Evolutionary conservation across 768 basidiomycete genomes (phyloP).

Genomic region (Lactarius vividus): DNA sequence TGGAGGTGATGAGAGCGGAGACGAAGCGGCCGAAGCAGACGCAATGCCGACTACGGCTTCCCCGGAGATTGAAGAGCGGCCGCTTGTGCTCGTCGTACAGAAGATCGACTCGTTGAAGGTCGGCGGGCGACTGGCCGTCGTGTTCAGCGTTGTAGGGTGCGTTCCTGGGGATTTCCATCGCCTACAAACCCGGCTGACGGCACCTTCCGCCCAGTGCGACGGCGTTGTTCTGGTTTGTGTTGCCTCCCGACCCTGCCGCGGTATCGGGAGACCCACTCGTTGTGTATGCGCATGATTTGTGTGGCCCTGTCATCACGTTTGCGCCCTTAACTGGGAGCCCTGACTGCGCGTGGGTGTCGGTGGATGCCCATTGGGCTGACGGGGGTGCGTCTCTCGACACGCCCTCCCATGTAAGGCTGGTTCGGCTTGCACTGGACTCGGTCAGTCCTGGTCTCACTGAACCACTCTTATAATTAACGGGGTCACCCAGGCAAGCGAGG

Average conservation of each 20-base stretch:
- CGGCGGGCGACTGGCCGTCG: constrained; percentile 38
- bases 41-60: neutral
- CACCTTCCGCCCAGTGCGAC: constrained; percentile 49
- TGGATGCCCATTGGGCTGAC: constrained; percentile 47
- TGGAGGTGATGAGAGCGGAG: constrained; percentile 35
- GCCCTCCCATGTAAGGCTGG: neutral
- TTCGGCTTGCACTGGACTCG: constrained; percentile 34
- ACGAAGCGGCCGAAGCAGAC: constrained; percentile 23
- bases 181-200: neutral
- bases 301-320: constrained; percentile 61
- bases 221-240: constrained; percentile 56
- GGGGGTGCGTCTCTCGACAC: constrained; percentile 8
- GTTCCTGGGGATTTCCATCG: constrained; percentile 28
- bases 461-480: constrained; percentile 2
- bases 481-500: constrained; percentile 38
- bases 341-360: constrained; percentile 43
- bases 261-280: constrained; percentile 1
- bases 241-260: constrained; percentile 21
- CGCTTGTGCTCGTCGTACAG: constrained; percentile 22
- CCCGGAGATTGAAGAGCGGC: constrained; percentile 4
- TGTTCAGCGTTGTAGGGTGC: constrained; percentile 77
- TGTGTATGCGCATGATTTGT: constrained; percentile 46
- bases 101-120: constrained; percentile 36
- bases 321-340: constrained; percentile 35
- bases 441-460: constrained; percentile 34